A percentile compares a stretch with the other conserved stretches of the same genome.
phyloP scores from a whole-genome alignment of 78 protist species.

The Paulinella micropora region DNA sequence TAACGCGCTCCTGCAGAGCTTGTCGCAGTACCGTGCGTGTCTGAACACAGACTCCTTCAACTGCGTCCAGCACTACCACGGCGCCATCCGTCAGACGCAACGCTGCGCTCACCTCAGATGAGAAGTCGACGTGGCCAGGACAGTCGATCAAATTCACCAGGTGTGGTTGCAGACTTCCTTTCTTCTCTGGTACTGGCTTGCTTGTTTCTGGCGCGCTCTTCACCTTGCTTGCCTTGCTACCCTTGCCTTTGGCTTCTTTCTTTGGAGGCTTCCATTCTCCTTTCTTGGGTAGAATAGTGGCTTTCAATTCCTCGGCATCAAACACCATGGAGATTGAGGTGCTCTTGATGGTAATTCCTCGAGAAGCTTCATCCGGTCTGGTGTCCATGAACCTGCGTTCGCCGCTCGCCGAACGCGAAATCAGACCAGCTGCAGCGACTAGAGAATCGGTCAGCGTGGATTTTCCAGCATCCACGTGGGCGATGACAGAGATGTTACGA shows the following conservation, averaged over 20 bases:
- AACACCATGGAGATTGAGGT: conserved; percentile 85
- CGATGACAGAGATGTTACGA: conserved; percentile 91
- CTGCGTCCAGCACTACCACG: conserved; percentile 94
- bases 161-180: too few relatives aligned
- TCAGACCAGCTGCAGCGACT: conserved; percentile 90
- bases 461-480: conserved; percentile 90
- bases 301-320: conserved; percentile 26
- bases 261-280: conserved; percentile 19
- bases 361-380: conserved; percentile 85
- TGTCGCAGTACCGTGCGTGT: conserved; percentile 98
- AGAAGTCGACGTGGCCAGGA: conserved; percentile 92
- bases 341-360: conserved; percentile 94
- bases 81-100: conserved; percentile 99
- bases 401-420: conserved; percentile 73
- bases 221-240: background rate
- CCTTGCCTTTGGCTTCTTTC: background rate
- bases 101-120: conserved; percentile 96
- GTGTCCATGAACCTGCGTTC: conserved; percentile 83
- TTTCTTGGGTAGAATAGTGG: conserved; percentile 86
- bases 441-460: background rate
- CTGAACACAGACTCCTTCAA: conserved; percentile 97
- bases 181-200: background rate
- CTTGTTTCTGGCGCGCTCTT: too few relatives aligned
- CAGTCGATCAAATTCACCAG: background rate
- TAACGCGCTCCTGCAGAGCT: conserved; percentile 75